Conservation (phyloP, 345 rosid genomes). For the Citrus unshiu region DNA sequence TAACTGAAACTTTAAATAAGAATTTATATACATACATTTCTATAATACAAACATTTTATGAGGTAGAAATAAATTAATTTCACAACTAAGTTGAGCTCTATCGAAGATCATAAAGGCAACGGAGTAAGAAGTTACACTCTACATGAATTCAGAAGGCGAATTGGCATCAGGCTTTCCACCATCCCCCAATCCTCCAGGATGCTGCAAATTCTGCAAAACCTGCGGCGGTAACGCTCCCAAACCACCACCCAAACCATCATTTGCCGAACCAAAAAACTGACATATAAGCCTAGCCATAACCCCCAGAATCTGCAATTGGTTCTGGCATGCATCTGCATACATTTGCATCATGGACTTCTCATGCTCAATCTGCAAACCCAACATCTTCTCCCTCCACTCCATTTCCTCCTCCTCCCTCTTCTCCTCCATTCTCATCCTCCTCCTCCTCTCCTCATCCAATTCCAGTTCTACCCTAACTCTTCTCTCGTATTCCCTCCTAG, state of each 20-base stretch:
- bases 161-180: constrained; percentile 55
- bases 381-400: constrained; percentile 68
- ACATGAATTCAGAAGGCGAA: constrained; percentile 75
- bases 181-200: constrained; percentile 51
- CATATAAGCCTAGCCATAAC: constrained; percentile 61
- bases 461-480: constrained; percentile 46
- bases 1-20: background rate
- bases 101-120: too few species aligned
- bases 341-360: constrained; percentile 73
- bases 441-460: constrained; percentile 43
- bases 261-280: constrained; percentile 56
- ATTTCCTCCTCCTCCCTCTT: constrained; percentile 75
- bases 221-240: constrained; percentile 55
- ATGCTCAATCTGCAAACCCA: constrained; percentile 62
- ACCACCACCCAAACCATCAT: constrained; percentile 52
- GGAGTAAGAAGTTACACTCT: constrained; percentile 6
- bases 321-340: constrained; percentile 70
- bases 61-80: background rate
- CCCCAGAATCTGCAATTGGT: constrained; percentile 69
- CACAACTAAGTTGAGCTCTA: background rate
- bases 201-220: constrained; percentile 69
- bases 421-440: constrained; percentile 57
- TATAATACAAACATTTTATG: background rate
- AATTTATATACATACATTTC: background rate
- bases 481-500: constrained; percentile 43